A percentile compares a stretch with the other conserved stretches of the same genome.
These are phyloP conservation scores for Sungouiozyma ichnusensis DNA, from an alignment of 805 yeast genomes.

Conservation along the genomic window DNA sequence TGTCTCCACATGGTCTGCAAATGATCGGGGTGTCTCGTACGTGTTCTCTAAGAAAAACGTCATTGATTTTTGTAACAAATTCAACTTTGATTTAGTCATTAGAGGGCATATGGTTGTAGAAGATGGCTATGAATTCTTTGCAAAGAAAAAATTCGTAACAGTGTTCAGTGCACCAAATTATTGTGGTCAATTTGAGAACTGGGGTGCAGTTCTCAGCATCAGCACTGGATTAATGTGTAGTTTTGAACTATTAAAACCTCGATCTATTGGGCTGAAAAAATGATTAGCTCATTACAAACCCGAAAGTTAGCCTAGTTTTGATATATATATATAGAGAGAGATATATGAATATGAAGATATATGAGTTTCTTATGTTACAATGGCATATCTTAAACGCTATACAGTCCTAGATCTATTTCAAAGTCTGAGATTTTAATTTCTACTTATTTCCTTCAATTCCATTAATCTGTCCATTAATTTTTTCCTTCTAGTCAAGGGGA, in stretches of 20 bases:
- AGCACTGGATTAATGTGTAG: constrained; percentile 59
- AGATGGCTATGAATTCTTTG: constrained; percentile 78
- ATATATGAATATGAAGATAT: too few relatives aligned
- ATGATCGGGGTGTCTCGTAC: constrained; percentile 75
- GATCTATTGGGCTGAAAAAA: constrained; percentile 6
- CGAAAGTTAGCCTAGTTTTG: constrained; percentile 1
- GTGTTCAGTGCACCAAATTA: constrained; percentile 77
- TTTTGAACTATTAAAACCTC: constrained; percentile 59
- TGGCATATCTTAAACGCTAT: too few relatives aligned
- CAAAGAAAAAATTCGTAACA: constrained; percentile 62
- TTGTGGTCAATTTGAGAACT: constrained; percentile 71
- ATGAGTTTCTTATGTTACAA: too few relatives aligned
- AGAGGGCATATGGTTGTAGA: constrained; percentile 88
- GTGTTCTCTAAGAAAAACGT: constrained; percentile 65
- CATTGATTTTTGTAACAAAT: constrained; percentile 49
- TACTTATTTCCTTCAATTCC: constrained; percentile 20
- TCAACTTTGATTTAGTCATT: constrained; percentile 64
- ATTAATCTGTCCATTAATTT: constrained; percentile 27
- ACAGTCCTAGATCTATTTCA: too few relatives aligned
- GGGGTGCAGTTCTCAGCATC: constrained; percentile 73
- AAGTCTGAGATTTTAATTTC: too few relatives aligned
- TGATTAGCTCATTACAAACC: constrained; percentile 5
- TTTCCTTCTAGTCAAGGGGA: constrained; percentile 22
- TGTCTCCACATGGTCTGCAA: constrained; percentile 55
- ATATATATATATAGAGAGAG: background rate